Percentiles rank a stretch among this genome's conserved stretches.
These are phyloP conservation scores for Coniella vitis DNA, from an alignment of 2,329 filamentous ascomycete species.

Conservation along the genomic window DNA sequence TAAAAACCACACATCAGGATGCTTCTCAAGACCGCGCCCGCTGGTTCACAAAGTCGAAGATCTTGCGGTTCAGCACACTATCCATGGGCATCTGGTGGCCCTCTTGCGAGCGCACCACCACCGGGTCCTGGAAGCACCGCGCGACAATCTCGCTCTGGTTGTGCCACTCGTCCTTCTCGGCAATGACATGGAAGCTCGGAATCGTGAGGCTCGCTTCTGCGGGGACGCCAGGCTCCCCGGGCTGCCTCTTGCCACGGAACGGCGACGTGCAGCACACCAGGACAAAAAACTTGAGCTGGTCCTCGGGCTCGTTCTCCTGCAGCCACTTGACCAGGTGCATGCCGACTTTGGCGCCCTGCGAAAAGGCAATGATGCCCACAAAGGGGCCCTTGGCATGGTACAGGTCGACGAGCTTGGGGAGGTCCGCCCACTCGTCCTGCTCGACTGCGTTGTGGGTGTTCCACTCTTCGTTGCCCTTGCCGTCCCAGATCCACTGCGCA, in stretches of 20 bases:
- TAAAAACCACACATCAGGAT: too few relatives aligned
- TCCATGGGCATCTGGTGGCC: constrained; percentile 11
- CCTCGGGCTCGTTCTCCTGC: constrained; percentile 9
- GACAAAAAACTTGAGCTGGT: constrained; percentile 7
- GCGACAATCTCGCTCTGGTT: constrained; percentile 10
- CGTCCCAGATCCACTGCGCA: constrained; percentile 10
- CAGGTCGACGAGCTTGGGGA: constrained; percentile 70
- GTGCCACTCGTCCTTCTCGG: constrained; percentile 11
- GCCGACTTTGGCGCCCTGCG: constrained; percentile 8
- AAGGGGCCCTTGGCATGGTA: constrained; percentile 9
- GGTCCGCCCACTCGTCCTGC: constrained; percentile 66
- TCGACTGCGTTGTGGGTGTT: constrained; percentile 45
- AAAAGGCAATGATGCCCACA: constrained; percentile 9
- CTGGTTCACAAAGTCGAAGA: constrained; percentile 2
- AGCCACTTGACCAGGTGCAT: constrained; percentile 10
- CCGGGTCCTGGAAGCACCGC: constrained; percentile 9
- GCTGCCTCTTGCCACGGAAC: constrained; percentile 9
- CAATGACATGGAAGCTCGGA: constrained; percentile 9
- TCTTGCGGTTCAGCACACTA: constrained; percentile 1
- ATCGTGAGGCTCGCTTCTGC: constrained; percentile 5
- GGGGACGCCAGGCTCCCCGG: constrained; percentile 6
- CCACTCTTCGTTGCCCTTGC: constrained; percentile 8
- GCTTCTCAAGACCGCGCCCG: not conserved
- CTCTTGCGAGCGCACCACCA: constrained; percentile 7
- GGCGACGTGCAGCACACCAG: constrained; percentile 8